Evolutionary conservation across 1,139 yeast genomes (phyloP).

Genomic region (Pichia sp.): DNA sequence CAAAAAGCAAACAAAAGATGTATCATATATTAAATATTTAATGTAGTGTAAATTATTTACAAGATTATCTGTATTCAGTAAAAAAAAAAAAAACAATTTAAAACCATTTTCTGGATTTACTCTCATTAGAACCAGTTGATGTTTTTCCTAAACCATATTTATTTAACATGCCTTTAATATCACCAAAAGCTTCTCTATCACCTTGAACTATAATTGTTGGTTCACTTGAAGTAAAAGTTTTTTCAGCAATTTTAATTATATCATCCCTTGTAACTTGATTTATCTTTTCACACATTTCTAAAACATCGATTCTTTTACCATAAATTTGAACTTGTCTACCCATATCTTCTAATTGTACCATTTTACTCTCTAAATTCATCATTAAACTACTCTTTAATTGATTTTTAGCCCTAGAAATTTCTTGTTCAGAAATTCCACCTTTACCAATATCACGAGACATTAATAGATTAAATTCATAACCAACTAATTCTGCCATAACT

Average conservation of each 20-base stretch:
- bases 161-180: slow-evolving; percentile 58
- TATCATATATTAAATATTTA: not conserved
- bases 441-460: slow-evolving; percentile 50
- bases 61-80: not conserved
- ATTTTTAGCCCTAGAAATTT: slow-evolving; percentile 84
- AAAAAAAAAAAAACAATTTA: not conserved
- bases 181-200: slow-evolving; percentile 78
- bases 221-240: slow-evolving; percentile 68
- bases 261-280: slow-evolving; percentile 62
- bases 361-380: slow-evolving; percentile 88
- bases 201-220: slow-evolving; percentile 92
- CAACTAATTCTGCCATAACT: slow-evolving; percentile 73
- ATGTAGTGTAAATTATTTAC: not conserved
- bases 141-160: slow-evolving; percentile 65
- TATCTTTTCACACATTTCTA: slow-evolving; percentile 78
- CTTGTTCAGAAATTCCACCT: slow-evolving; percentile 60
- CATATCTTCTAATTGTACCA: slow-evolving; percentile 88
- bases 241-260: slow-evolving; percentile 66
- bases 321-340: slow-evolving; percentile 92
- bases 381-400: slow-evolving; percentile 83
- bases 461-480: slow-evolving; percentile 64
- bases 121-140: not conserved
- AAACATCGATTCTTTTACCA: slow-evolving; percentile 68
- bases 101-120: slow-evolving; percentile 17
- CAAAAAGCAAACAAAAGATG: not conserved